Evolutionary conservation across 345 rosid genomes (phyloP).

Genomic region (Hibiscus syriacus): DNA sequence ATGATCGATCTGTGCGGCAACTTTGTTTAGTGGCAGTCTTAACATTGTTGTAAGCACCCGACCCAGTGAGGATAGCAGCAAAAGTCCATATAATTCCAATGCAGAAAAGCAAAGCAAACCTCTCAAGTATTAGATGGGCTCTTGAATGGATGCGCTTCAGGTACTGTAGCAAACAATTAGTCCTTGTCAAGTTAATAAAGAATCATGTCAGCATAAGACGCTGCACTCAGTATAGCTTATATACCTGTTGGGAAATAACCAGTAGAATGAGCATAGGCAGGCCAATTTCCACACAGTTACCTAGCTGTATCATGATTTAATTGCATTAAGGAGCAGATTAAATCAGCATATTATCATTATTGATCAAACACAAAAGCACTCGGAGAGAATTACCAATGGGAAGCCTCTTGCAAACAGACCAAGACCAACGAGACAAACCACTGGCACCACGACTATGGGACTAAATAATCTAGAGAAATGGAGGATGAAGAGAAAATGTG

Average conservation of each 20-base stretch:
- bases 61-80: constrained; percentile 85
- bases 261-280: constrained; percentile 89
- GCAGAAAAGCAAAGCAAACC: constrained; percentile 80
- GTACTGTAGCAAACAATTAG: constrained; percentile 43
- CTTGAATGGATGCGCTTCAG: constrained; percentile 32
- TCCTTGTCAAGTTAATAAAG: background rate
- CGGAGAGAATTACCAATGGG: constrained; percentile 59
- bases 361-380: background rate
- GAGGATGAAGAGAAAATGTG: constrained; percentile 3
- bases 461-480: constrained; percentile 45
- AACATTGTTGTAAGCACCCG: constrained; percentile 91
- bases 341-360: background rate
- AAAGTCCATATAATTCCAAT: constrained; percentile 78
- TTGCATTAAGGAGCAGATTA: background rate
- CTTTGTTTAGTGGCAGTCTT: constrained; percentile 48
- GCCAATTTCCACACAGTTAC: constrained; percentile 83
- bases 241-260: constrained; percentile 66
- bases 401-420: constrained; percentile 87
- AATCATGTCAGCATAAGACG: background rate
- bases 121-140: constrained; percentile 45
- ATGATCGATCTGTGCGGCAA: constrained; percentile 73
- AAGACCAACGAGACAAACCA: constrained; percentile 72
- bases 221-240: background rate
- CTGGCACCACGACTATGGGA: constrained; percentile 69
- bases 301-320: constrained; percentile 46